Evolutionary conservation across 345 rosid species (phyloP), one percentile per base, ranked within the genome.

Genomic region (Reutealis trisperma): DNA sequence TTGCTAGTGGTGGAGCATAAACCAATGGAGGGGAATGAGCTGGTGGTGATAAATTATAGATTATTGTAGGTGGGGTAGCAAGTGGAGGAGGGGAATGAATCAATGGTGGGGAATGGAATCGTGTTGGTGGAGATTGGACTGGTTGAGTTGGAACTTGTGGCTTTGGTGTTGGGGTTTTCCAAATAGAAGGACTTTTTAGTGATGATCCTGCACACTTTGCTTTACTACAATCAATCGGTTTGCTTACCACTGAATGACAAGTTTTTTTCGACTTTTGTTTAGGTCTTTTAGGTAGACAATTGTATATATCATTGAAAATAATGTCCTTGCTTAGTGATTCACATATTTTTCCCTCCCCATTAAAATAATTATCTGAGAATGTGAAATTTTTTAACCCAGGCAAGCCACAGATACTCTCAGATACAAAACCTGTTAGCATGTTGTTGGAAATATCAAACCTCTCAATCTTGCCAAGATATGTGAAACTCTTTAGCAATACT

Each of bases 201-300:
- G 44, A 15, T 22, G 72, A 27, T 2, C 77, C 64, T 0, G 75
- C 74, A 6, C 90, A 87, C 61, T 75, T 84, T 8, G 82, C 84
- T 47, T 81, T 80, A 72, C 86, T 85, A 16, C 91, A 90, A 79
- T 90, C 91, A 55, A 90, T 85, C 0, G 88, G 89, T 58, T 71
- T 81, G 54, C 78, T 84, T 37, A 86, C 81, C 34, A 87, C 80
- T 0, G 78, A 79, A 22, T 83, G 71, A 76, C 93, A 88, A 32
- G 67, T 82, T 58, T 79, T 82, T 5, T 78, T 63, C 1, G 87
- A 73, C 75, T 85, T 87, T 61, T 90, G 93, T 0, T 77, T 73
- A 44, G 90, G 86, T 81, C 87, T 82, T 18, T 85, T 79, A 4
- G 84, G 83, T 69, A 90, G 37, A 66, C 90, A 90, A 70, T 88